Percentiles rank a stretch among this genome's conserved stretches.
Evolutionary conservation across 2,329 filamentous ascomycete genomes (phyloP).

Genomic region (Pestalotiopsis sp.): DNA sequence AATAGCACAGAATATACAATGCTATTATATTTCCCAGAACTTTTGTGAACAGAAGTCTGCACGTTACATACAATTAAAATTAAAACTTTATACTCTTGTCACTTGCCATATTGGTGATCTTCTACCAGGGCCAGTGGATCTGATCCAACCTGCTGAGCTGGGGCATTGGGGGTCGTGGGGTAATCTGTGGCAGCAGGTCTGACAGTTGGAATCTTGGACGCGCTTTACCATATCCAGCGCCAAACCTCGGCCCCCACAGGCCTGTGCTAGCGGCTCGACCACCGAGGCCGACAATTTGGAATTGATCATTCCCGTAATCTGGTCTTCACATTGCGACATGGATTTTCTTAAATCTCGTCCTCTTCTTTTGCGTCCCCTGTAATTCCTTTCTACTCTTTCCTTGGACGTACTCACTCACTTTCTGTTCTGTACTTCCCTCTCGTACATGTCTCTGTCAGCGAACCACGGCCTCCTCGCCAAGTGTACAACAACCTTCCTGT

Average conservation of each 20-base stretch:
- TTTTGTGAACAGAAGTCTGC: not conserved
- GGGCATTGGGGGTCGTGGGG: not conserved
- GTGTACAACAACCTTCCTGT: constrained; percentile 45
- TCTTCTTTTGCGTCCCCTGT: not conserved
- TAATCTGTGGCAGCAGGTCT: not conserved
- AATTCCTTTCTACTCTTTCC: not conserved
- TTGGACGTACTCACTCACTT: too few relatives aligned
- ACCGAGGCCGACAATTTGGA: not conserved
- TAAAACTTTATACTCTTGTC: not conserved
- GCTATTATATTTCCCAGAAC: too few relatives aligned
- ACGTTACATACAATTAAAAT: not conserved
- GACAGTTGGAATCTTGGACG: not conserved
- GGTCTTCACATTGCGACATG: not conserved
- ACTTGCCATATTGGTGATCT: not conserved
- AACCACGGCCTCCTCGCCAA: constrained; percentile 34
- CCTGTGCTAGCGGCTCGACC: not conserved
- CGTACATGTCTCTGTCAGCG: constrained; percentile 26
- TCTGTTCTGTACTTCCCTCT: not conserved
- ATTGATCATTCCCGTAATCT: not conserved
- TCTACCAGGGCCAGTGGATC: too few relatives aligned
- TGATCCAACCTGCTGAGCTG: not conserved
- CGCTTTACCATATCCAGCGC: not conserved
- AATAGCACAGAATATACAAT: too few relatives aligned
- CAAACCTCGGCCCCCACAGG: not conserved
- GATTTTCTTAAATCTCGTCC: not conserved